Percentiles rank a stretch among this genome's conserved stretches.
Evolutionary conservation across 345 rosid species (phyloP).

Genomic region (Syzygium grande): DNA sequence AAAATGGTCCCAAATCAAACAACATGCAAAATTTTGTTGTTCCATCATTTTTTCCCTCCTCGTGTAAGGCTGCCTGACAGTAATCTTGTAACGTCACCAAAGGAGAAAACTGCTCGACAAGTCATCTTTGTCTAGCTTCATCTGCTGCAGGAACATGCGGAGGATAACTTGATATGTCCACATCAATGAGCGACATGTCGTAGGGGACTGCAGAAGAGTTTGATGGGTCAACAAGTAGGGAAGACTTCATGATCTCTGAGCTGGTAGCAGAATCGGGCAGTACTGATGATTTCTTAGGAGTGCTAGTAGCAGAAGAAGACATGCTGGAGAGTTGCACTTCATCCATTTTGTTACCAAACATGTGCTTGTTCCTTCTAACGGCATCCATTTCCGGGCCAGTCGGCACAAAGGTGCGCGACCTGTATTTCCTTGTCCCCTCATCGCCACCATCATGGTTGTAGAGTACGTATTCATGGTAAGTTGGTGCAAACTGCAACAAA

Average conservation of each 20-base stretch:
- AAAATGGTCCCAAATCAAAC: not conserved
- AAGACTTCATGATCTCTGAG: conserved; percentile 59
- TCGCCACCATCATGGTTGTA: conserved; percentile 86
- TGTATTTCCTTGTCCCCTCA: conserved; percentile 82
- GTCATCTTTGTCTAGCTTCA: conserved; percentile 41
- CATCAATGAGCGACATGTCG: conserved; percentile 87
- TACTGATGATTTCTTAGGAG: conserved; percentile 28
- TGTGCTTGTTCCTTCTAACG: conserved; percentile 70
- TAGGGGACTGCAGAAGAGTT: conserved; percentile 50
- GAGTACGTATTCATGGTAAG: conserved; percentile 96
- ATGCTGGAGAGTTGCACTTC: conserved; percentile 59
- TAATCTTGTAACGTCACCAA: not conserved
- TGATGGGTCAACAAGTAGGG: conserved; percentile 64
- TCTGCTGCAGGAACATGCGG: conserved; percentile 65
- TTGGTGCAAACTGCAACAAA: conserved; percentile 78
- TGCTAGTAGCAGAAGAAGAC: conserved; percentile 58
- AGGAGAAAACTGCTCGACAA: not conserved
- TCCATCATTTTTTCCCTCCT: not conserved
- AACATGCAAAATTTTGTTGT: not conserved
- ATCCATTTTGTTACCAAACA: conserved; percentile 64
- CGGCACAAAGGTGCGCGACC: conserved; percentile 94
- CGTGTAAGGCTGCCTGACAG: not conserved
- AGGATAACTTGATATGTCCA: conserved; percentile 71
- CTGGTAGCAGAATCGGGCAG: conserved; percentile 19
- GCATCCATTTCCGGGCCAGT: conserved; percentile 99